Percentiles rank a stretch among this genome's conserved stretches.
These are phyloP conservation scores for Kuraishia cidri DNA, from an alignment of 805 yeast genomes.

Conservation along the genomic window DNA sequence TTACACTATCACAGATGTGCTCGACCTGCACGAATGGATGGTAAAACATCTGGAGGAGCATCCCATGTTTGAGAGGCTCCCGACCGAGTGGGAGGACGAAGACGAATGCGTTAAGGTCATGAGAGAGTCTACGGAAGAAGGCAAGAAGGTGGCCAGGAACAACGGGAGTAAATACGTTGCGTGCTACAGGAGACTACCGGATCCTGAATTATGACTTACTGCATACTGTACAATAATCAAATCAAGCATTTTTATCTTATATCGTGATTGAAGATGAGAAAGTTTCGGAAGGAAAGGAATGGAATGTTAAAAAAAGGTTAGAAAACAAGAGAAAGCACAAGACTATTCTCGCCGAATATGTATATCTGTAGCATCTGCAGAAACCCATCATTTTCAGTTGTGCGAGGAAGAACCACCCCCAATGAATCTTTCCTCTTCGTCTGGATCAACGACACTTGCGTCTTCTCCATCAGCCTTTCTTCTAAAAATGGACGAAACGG, in stretches of 20 bases:
- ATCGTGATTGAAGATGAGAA: no score
- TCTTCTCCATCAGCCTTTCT: conserved; percentile 9
- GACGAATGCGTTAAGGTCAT: conserved; percentile 83
- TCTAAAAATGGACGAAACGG: conserved; percentile 23
- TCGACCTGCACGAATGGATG: conserved; percentile 95
- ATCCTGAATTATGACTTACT: conserved; percentile 34
- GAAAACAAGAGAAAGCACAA: neutral
- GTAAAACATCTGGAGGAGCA: conserved; percentile 83
- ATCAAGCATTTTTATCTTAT: no score
- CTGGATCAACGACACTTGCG: conserved; percentile 3
- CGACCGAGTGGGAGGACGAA: conserved; percentile 66
- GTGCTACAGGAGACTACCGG: conserved; percentile 69
- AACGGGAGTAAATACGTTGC: conserved; percentile 84
- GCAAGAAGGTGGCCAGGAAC: conserved; percentile 91
- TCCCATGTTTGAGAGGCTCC: conserved; percentile 80
- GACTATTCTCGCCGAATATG: no score
- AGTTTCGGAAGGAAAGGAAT: no score
- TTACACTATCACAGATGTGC: conserved; percentile 93
- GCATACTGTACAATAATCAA: no score
- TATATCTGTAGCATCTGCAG: neutral
- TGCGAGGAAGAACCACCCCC: no score
- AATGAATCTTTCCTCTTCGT: neutral
- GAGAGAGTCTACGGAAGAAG: conserved; percentile 95
- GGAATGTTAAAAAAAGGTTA: no score
- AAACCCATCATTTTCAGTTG: neutral